phyloP scores from a whole-genome alignment of 305 asterid genomes.

The Fraxinus sp. region DNA sequence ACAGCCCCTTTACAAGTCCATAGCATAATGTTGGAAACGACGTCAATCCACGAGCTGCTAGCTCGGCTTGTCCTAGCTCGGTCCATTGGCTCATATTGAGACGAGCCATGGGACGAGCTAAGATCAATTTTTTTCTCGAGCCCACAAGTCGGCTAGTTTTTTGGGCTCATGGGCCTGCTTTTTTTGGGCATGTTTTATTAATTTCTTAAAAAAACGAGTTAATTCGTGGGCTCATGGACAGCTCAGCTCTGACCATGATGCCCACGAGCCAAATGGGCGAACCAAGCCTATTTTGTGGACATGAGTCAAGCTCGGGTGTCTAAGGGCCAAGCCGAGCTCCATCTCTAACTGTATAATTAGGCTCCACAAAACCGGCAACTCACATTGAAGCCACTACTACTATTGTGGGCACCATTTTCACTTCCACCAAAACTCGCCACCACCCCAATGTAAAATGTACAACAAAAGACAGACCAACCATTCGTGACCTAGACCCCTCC shows the following conservation, averaged over 20 bases:
- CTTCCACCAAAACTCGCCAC: background rate
- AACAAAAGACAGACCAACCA: background rate
- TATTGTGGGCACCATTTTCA: background rate
- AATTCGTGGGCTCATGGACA: background rate
- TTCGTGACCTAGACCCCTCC: background rate
- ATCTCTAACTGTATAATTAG: background rate
- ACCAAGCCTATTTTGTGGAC: background rate
- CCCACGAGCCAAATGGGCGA: background rate
- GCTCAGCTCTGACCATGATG: background rate
- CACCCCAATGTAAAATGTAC: background rate
- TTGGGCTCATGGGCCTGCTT: background rate
- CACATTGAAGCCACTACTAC: background rate
- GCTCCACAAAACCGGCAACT: background rate
- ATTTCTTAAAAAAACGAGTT: background rate
- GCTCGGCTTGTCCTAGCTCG: background rate
- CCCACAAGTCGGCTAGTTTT: background rate
- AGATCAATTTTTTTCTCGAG: background rate
- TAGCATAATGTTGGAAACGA: background rate
- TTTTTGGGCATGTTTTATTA: background rate
- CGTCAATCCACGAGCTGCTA: background rate
- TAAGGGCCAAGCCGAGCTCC: background rate
- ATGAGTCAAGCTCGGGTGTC: background rate
- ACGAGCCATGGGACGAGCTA: background rate
- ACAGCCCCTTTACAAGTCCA: background rate
- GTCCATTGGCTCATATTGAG: background rate